phyloP scores from a whole-genome alignment of 2,329 filamentous ascomycete species.

The Phaeosphaeria sp. region DNA sequence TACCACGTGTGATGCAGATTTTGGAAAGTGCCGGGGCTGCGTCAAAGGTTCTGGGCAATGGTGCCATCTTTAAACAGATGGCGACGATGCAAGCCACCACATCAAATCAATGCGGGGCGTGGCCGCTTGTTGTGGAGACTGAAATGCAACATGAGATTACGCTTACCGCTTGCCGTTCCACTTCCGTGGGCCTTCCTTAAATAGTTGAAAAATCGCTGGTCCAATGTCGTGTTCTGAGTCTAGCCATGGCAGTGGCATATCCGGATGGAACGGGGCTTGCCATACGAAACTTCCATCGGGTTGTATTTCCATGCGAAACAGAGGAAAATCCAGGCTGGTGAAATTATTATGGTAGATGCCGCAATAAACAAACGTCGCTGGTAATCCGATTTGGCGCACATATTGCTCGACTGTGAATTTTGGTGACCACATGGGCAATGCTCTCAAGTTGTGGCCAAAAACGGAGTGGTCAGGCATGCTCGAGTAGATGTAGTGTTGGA shows the following conservation, averaged over 20 bases:
- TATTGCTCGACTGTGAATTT: slow-evolving; percentile 96
- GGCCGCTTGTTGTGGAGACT: slow-evolving; percentile 23
- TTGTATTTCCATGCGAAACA: slow-evolving; percentile 94
- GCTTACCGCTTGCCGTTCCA: slow-evolving; percentile 77
- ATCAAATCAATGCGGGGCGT: slow-evolving; percentile 33
- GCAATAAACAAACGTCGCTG: slow-evolving; percentile 91
- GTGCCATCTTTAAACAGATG: slow-evolving; percentile 14
- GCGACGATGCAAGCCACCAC: slow-evolving; percentile 21
- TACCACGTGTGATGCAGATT: slow-evolving; percentile 19
- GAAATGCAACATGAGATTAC: slow-evolving; percentile 24
- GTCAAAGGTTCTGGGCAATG: slow-evolving; percentile 11
- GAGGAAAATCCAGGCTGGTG: slow-evolving; percentile 86
- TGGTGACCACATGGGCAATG: slow-evolving; percentile 86
- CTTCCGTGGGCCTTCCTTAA: slow-evolving; percentile 87
- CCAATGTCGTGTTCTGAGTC: slow-evolving; percentile 97
- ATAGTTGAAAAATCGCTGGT: slow-evolving; percentile 87
- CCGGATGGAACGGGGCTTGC: slow-evolving; percentile 91
- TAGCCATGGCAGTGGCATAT: slow-evolving; percentile 89
- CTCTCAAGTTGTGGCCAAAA: slow-evolving; percentile 78
- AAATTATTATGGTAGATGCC: slow-evolving; percentile 99
- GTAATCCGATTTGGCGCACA: slow-evolving; percentile 79
- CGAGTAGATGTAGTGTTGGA: slow-evolving; percentile 94
- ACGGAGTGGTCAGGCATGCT: slow-evolving; percentile 95
- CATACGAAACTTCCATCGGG: slow-evolving; percentile 86
- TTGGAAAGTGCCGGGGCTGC: slow-evolving; percentile 10